Percentiles rank a stretch among this genome's conserved stretches.
Evolutionary conservation across 176 grass and related monocot genomes (phyloP).

Genomic region (Alloteropsis semialata): DNA sequence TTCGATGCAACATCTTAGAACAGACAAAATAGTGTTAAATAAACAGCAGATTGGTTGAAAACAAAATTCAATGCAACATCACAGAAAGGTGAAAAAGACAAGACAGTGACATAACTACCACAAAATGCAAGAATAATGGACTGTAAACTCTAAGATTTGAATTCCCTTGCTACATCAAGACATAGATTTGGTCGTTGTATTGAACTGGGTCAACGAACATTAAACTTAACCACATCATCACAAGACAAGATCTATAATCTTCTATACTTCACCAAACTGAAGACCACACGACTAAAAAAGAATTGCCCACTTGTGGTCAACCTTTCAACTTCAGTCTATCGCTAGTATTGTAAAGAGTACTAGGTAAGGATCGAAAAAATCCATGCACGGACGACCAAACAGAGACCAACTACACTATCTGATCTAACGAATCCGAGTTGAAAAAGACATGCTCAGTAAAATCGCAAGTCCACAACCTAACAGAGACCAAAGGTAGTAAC

Average conservation of each 20-base stretch:
- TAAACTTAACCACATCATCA: conserved; percentile 7
- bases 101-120: conserved; percentile 9
- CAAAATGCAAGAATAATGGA: not conserved
- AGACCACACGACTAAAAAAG: not conserved
- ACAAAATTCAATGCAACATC: not conserved
- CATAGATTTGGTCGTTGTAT: not conserved
- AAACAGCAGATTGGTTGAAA: not conserved
- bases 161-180: not conserved
- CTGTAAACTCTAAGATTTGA: not conserved
- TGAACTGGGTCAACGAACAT: conserved; percentile 11
- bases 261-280: not conserved
- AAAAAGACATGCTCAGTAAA: not conserved
- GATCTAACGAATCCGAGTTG: not conserved
- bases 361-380: not conserved
- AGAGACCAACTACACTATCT: not conserved
- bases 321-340: not conserved
- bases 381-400: not conserved
- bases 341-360: not conserved
- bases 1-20: not conserved
- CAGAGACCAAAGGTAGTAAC: not conserved
- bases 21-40: not conserved
- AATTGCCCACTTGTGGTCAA: not conserved
- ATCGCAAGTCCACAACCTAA: not conserved
- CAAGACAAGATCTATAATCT: conserved; percentile 16
- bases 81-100: not conserved